Conservation (phyloP, 257 asterid genomes). For the Capsicum pubescens region DNA sequence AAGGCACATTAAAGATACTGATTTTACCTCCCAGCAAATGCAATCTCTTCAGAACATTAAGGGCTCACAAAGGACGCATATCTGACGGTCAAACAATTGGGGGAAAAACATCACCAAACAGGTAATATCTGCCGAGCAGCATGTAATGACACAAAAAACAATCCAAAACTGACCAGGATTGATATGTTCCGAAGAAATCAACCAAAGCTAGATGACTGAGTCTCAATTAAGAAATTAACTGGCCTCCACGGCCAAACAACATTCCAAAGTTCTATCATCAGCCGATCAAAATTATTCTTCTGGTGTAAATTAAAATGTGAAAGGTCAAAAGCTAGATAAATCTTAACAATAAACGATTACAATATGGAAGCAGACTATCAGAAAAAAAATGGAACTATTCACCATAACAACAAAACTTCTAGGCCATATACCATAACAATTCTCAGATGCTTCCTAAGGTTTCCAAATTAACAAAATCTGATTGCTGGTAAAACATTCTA, state of each 20-base stretch:
- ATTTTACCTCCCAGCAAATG: constrained; percentile 5
- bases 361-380: neutral
- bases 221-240: neutral
- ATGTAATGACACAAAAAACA: neutral
- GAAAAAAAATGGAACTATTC: neutral
- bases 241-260: neutral
- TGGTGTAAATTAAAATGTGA: neutral
- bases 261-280: neutral
- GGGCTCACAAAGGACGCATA: neutral
- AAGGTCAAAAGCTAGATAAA: constrained; percentile 3
- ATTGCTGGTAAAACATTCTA: neutral
- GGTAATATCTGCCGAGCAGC: neutral
- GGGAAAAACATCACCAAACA: neutral
- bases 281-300: neutral
- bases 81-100: neutral
- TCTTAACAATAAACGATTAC: neutral
- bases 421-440: neutral
- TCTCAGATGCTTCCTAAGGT: neutral
- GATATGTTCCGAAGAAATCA: neutral
- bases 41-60: constrained; percentile 4
- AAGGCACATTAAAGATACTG: neutral
- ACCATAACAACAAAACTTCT: neutral
- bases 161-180: neutral
- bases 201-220: neutral
- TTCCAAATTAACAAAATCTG: neutral